Evolutionary conservation across 2,329 filamentous ascomycete species (phyloP).

Genomic region (Coleophoma eucalyptorum): DNA sequence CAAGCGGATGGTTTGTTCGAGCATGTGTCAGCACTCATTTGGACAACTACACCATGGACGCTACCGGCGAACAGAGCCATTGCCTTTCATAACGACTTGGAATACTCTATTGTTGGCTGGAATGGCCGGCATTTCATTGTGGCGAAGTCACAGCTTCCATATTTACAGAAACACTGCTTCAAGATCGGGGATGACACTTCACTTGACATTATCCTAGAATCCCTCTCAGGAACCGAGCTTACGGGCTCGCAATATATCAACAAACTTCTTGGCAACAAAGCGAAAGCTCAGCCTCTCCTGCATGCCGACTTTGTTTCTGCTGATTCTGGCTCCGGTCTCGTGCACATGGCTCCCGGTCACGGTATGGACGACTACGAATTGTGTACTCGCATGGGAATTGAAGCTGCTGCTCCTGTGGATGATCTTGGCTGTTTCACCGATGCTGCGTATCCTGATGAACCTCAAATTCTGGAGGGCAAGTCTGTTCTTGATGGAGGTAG

Average conservation of each 20-base stretch:
- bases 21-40: conserved; percentile 76
- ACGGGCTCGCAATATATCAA: conserved; percentile 66
- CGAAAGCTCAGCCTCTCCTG: conserved; percentile 64
- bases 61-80: conserved; percentile 90
- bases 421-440: conserved; percentile 77
- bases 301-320: conserved; percentile 86
- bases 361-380: conserved; percentile 94
- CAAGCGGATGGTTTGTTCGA: conserved; percentile 34
- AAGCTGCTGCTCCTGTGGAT: conserved; percentile 78
- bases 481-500: conserved; percentile 69
- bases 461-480: conserved; percentile 64
- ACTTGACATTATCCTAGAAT: conserved; percentile 44
- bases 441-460: conserved; percentile 70
- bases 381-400: conserved; percentile 67
- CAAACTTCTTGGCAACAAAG: conserved; percentile 56
- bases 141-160: conserved; percentile 66
- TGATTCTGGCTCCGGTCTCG: conserved; percentile 89
- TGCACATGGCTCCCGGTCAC: conserved; percentile 91
- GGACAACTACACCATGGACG: conserved; percentile 99
- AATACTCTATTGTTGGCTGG: conserved; percentile 66
- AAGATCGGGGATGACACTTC: conserved; percentile 4
- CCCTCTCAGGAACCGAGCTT: conserved; percentile 63
- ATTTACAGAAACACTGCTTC: conserved; percentile 43
- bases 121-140: conserved; percentile 62
- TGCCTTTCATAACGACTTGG: conserved; percentile 70